These are phyloP conservation scores for Albizia julibrissin DNA, from an alignment of 306 rosid species.

Conservation along the genomic window DNA sequence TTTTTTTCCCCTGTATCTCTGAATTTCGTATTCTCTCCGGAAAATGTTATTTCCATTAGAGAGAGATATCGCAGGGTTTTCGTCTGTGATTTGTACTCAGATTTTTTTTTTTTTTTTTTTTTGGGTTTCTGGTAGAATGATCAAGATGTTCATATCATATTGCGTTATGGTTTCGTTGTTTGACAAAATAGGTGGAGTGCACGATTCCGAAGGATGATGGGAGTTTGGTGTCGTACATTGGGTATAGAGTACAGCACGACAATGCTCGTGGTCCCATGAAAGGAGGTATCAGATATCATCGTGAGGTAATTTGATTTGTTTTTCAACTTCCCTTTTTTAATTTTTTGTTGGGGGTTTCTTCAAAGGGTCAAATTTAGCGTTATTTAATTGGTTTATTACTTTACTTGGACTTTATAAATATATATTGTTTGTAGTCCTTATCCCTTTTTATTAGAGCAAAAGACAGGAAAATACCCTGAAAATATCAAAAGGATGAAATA, in stretches of 20 bases:
- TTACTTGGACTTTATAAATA: neutral
- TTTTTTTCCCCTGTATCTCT: neutral
- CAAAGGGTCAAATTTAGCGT: neutral
- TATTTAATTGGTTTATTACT: neutral
- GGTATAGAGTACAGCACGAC: slow-evolving; percentile 71
- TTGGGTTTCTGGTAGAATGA: neutral
- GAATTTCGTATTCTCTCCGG: neutral
- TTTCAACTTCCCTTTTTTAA: neutral
- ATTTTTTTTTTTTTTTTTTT: too few species aligned
- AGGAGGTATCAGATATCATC: slow-evolving; percentile 74
- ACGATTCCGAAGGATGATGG: slow-evolving; percentile 80
- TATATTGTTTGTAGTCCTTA: neutral
- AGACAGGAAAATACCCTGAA: too few species aligned
- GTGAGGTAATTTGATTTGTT: slow-evolving; percentile 44
- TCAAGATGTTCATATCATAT: neutral
- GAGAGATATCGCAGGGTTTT: neutral
- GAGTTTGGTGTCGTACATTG: slow-evolving; percentile 56
- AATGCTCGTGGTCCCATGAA: slow-evolving; percentile 84
- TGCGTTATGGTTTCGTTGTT: neutral
- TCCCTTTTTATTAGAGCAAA: neutral
- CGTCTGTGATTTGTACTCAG: neutral
- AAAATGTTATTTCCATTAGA: neutral
- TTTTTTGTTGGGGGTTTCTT: neutral
- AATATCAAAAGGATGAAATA: too few species aligned
- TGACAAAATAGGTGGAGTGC: slow-evolving; percentile 59